Conservation (phyloP, 1,139 yeast species). For the Hyphopichia pseudoburtonii region DNA sequence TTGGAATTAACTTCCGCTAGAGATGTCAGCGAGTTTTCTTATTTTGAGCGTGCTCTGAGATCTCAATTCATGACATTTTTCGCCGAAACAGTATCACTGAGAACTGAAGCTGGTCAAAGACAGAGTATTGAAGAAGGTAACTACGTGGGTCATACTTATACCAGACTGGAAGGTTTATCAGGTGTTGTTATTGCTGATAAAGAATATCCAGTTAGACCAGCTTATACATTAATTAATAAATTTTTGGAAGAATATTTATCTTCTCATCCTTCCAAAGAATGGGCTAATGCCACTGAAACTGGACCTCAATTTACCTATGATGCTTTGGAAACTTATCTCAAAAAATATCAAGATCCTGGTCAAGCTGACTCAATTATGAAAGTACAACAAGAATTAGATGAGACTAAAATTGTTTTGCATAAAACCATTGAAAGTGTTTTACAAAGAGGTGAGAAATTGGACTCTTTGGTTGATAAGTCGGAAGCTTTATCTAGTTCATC, state of each 20-base stretch:
- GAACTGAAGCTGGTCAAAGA: constrained; percentile 88
- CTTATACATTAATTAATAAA: constrained; percentile 88
- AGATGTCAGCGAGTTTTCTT: constrained; percentile 83
- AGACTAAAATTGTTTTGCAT: constrained; percentile 93
- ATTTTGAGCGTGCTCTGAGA: constrained; percentile 76
- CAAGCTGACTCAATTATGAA: constrained; percentile 97
- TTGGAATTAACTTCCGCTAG: constrained; percentile 77
- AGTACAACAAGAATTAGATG: constrained; percentile 97
- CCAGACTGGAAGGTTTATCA: constrained; percentile 88
- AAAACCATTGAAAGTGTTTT: constrained; percentile 93
- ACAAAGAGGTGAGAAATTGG: constrained; percentile 95
- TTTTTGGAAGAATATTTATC: constrained; percentile 86
- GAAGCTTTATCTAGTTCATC: constrained; percentile 89
- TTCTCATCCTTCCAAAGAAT: constrained; percentile 72
- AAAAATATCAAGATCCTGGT: constrained; percentile 91
- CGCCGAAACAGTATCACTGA: constrained; percentile 83
- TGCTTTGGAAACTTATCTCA: constrained; percentile 66
- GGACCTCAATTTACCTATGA: constrained; percentile 52
- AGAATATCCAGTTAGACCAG: constrained; percentile 97
- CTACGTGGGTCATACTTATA: constrained; percentile 89
- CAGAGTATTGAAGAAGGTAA: constrained; percentile 92
- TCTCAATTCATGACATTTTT: constrained; percentile 94
- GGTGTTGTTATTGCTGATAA: constrained; percentile 92
- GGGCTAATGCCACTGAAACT: constrained; percentile 60
- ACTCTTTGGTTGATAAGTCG: constrained; percentile 89